These are phyloP conservation scores for Xylaria longipes DNA, from an alignment of 495 filamentous ascomycete species.

Conservation along the genomic window DNA sequence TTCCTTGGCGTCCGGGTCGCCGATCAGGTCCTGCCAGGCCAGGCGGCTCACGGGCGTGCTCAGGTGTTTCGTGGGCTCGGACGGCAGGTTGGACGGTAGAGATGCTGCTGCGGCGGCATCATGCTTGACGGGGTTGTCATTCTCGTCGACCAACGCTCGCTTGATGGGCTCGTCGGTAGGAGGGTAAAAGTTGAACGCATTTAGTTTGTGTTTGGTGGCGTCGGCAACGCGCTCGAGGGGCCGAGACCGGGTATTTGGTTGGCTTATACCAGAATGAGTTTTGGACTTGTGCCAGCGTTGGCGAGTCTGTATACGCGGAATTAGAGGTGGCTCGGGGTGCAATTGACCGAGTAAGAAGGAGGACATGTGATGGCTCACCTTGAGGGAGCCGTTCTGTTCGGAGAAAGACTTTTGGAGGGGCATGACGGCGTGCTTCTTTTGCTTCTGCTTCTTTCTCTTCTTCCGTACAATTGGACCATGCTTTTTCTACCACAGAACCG, in stretches of 20 bases:
- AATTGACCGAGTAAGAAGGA: not conserved
- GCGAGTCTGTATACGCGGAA: constrained; percentile 35
- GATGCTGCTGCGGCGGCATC: constrained; percentile 15
- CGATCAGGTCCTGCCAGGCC: constrained; percentile 80
- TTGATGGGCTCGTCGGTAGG: constrained; percentile 26
- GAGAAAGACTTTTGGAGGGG: constrained; percentile 61
- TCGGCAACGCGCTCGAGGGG: constrained; percentile 53
- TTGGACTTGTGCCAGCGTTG: constrained; percentile 57
- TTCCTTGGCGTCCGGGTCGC: constrained; percentile 61
- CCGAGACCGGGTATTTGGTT: constrained; percentile 29
- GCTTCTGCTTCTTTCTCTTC: constrained; percentile 14
- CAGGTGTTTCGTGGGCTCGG: constrained; percentile 52
- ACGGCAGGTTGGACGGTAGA: constrained; percentile 28
- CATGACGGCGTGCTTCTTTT: constrained; percentile 40
- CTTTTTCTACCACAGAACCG: constrained; percentile 4
- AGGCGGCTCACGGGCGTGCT: constrained; percentile 78
- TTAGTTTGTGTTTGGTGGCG: constrained; percentile 57
- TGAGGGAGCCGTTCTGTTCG: constrained; percentile 46
- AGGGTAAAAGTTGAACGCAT: constrained; percentile 52
- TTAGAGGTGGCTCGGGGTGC: not conserved
- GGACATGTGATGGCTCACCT: constrained; percentile 30
- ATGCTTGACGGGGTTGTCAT: constrained; percentile 22
- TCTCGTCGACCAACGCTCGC: constrained; percentile 19
- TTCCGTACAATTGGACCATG: constrained; percentile 3
- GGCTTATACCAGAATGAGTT: constrained; percentile 49